Percentiles rank a stretch among this genome's conserved stretches.
phyloP scores from a whole-genome alignment of 129 eudicot genomes.

The Dittrichia graveolens region DNA sequence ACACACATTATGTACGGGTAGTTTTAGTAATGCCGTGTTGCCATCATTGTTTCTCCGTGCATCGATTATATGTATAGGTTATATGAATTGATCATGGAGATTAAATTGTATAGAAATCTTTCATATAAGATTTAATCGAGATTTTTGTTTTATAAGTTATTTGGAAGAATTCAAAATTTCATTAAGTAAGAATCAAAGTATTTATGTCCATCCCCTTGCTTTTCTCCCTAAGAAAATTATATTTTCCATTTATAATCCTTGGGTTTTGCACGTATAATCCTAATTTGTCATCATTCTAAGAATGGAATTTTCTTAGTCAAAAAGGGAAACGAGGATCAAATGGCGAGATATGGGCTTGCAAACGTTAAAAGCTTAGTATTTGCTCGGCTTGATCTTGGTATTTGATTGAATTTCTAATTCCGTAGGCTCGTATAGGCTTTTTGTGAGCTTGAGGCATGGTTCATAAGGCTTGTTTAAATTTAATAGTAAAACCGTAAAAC shows the following conservation, averaged over 20 bases:
- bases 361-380: conserved; percentile 11
- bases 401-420: background rate
- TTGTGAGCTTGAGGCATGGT: conserved; percentile 7
- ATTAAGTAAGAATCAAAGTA: background rate
- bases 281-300: conserved; percentile 14
- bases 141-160: background rate
- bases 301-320: conserved; percentile 12
- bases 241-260: background rate
- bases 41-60: too few species aligned
- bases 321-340: conserved; percentile 12
- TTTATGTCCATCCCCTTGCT: background rate
- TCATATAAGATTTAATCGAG: conserved; percentile 17
- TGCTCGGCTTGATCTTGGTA: background rate
- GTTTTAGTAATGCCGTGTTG: background rate
- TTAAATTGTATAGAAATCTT: background rate
- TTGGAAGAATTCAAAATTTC: conserved; percentile 12
- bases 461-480: background rate
- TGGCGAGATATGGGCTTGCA: conserved; percentile 18
- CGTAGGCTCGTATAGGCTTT: conserved; percentile 8
- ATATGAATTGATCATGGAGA: background rate
- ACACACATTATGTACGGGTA: background rate
- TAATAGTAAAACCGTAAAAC: background rate
- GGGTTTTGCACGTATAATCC: conserved; percentile 7
- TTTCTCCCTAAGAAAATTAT: background rate
- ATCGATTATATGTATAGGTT: background rate